Conservation (phyloP, 179 eudicot species). For the Heliamphora ciliata region DNA sequence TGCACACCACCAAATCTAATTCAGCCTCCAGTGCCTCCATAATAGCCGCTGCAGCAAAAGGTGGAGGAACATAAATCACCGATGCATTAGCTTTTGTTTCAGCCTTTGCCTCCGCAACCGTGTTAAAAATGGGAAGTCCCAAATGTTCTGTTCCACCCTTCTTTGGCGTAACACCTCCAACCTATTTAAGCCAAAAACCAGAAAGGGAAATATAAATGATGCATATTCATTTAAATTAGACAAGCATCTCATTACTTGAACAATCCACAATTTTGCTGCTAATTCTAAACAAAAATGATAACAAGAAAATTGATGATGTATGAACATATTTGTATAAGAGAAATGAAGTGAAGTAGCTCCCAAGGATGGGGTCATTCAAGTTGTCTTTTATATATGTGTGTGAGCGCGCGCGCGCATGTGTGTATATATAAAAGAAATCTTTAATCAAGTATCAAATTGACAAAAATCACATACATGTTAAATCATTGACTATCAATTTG, state of each 20-base stretch:
- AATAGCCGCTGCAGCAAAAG: slow-evolving; percentile 96
- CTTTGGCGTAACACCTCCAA: slow-evolving; percentile 96
- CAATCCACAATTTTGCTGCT: not conserved
- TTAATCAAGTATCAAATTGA: not conserved
- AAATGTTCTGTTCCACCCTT: slow-evolving; percentile 97
- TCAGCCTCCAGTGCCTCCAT: slow-evolving; percentile 96
- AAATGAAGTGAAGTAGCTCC: not conserved
- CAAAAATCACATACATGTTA: not conserved
- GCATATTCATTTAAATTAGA: not conserved
- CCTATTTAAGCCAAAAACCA: slow-evolving; percentile 35
- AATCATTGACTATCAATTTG: not conserved
- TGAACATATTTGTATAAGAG: not conserved
- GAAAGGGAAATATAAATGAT: not conserved
- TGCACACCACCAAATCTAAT: slow-evolving; percentile 85
- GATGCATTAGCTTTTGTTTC: slow-evolving; percentile 96
- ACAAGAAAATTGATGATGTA: not conserved
- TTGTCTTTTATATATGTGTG: not conserved
- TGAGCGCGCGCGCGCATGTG: too few species aligned
- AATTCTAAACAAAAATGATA: not conserved
- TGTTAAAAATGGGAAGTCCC: slow-evolving; percentile 91
- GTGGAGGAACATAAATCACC: slow-evolving; percentile 93
- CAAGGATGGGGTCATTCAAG: not conserved
- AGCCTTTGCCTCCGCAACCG: slow-evolving; percentile 95
- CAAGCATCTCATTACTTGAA: not conserved
- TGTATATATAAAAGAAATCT: not conserved